Evolutionary conservation across 148 eudicot genomes (phyloP), one percentile per base, ranked within the genome.

Genomic region (Rhododendron henanense): DNA sequence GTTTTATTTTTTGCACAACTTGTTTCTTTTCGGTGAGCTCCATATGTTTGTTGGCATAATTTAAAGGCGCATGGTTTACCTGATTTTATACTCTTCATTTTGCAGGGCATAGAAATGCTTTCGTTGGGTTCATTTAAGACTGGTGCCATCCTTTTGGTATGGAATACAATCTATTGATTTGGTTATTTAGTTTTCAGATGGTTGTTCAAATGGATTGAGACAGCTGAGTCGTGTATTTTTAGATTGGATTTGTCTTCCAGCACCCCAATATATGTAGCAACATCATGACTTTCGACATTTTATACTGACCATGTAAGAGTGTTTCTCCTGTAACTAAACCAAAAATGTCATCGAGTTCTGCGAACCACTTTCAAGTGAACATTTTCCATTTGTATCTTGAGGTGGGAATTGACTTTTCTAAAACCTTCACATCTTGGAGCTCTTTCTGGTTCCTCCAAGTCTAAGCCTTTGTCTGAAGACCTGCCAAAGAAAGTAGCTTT

Each of bases 81-180:
- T 59, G n/a, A 19, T 44, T 23, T 59, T 25, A 21, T 59, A 59
- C n/a, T 87, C 55, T 81, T 51, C 16, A 86, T 85, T 83, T 84
- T 91, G 59, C 91, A 95, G 99, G 99, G 99, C 79, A 95, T 97
- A 84, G 99, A 97, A 90, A 97, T 95, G 99, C 94, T 97, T 85
- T 97, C 99, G 31, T 96, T 97, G 83, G 98, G 99, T 35, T 97
- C 99, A 78, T 97, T 97, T 88, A 97, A 97, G 93, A 95, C 94
- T 82, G 99, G 99, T 82, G 98, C 96, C 85, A 97, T 97, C 89
- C 93, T 97, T 65, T 65, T 65, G 73, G 73, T 65, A 65, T 25
- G 71, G 33, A 65, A 65, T 25, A 65, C 73, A 9, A 10, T 25
- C 31, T 65, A 65, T 65, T 33, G 14, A 79, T 90, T 97, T 96